phyloP scores from a whole-genome alignment of 805 yeast genomes.

The Ogataea angusta region DNA sequence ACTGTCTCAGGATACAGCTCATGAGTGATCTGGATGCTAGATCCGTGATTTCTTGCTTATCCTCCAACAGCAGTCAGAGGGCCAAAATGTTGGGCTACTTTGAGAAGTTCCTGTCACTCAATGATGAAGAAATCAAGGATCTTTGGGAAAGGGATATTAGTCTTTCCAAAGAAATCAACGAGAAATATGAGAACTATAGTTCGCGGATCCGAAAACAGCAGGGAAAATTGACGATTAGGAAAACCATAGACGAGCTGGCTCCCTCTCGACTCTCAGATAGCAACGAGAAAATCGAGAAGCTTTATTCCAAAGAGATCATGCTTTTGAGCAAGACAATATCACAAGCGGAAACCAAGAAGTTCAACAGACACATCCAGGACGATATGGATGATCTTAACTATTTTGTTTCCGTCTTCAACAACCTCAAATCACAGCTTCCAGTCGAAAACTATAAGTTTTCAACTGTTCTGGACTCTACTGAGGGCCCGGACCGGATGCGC shows the following conservation, averaged over 20 bases:
- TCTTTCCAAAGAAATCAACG: too few relatives aligned
- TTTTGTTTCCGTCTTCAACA: slow-evolving; percentile 45
- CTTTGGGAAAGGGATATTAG: slow-evolving; percentile 8
- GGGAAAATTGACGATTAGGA: too few relatives aligned
- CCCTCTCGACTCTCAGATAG: too few relatives aligned
- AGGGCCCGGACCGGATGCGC: slow-evolving; percentile 66
- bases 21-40: slow-evolving; percentile 7
- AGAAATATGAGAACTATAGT: too few relatives aligned
- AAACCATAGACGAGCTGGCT: too few relatives aligned
- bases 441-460: slow-evolving; percentile 18
- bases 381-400: slow-evolving; percentile 55
- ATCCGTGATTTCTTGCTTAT: not conserved
- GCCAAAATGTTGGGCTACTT: slow-evolving; percentile 3
- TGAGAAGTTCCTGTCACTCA: slow-evolving; percentile 10
- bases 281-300: not conserved
- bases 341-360: slow-evolving; percentile 45
- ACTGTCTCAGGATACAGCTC: slow-evolving; percentile 23
- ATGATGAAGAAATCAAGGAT: slow-evolving; percentile 23
- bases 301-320: slow-evolving; percentile 27
- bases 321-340: slow-evolving; percentile 39
- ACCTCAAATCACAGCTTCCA: slow-evolving; percentile 38
- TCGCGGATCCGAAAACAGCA: too few relatives aligned
- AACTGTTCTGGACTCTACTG: slow-evolving; percentile 64
- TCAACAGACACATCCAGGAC: slow-evolving; percentile 59
- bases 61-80: not conserved